These are phyloP conservation scores for Apium graveolens DNA, from an alignment of 129 eudicot genomes.

Conservation along the genomic window DNA sequence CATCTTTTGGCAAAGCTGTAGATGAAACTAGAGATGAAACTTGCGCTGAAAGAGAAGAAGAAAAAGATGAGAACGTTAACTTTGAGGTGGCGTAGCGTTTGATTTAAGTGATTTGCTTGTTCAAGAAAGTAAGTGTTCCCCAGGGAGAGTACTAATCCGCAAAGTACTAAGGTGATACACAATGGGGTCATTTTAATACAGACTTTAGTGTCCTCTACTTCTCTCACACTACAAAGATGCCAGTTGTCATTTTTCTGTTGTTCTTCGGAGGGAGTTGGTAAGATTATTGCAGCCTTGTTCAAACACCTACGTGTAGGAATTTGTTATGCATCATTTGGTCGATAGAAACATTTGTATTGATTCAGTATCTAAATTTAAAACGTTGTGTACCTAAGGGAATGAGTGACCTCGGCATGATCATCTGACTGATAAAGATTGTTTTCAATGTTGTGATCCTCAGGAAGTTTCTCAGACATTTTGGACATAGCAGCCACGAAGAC, in stretches of 20 bases:
- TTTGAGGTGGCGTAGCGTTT: background rate
- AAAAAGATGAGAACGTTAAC: background rate
- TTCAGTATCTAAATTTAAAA: background rate
- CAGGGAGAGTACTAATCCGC: slow-evolving; percentile 39
- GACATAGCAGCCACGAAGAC: slow-evolving; percentile 37
- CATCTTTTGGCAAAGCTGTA: background rate
- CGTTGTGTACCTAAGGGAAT: slow-evolving; percentile 32
- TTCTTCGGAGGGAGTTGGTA: slow-evolving; percentile 11
- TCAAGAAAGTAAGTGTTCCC: slow-evolving; percentile 46
- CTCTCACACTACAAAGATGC: slow-evolving; percentile 43
- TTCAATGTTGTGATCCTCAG: slow-evolving; percentile 9
- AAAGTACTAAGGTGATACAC: slow-evolving; percentile 41
- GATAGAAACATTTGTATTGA: background rate
- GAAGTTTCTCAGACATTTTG: slow-evolving; percentile 22
- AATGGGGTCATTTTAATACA: slow-evolving; percentile 47
- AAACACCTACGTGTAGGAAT: slow-evolving; percentile 31
- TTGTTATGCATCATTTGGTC: background rate
- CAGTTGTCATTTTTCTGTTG: slow-evolving; percentile 26
- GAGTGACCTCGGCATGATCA: slow-evolving; percentile 13
- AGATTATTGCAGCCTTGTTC: slow-evolving; percentile 53
- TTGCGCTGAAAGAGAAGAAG: background rate
- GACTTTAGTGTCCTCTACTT: slow-evolving; percentile 58
- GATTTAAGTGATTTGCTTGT: slow-evolving; percentile 15
- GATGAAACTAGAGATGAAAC: background rate
- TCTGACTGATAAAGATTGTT: background rate